Evolutionary conservation across 495 filamentous ascomycete species (phyloP), one percentile per base, ranked within the genome.

Genomic region (Lasiosphaeria ovina): DNA sequence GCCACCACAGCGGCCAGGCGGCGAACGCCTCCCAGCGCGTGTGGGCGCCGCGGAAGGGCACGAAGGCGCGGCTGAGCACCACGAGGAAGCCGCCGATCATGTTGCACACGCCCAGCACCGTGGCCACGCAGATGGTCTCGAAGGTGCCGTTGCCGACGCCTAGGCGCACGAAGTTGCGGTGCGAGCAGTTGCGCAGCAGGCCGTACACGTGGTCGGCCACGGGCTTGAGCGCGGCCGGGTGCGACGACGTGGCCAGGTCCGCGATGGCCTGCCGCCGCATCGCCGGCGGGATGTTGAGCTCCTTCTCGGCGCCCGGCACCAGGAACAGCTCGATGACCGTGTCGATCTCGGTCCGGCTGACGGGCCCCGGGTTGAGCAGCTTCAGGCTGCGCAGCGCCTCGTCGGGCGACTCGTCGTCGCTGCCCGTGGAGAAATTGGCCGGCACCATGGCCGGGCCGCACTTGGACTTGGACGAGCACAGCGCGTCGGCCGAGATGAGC

Each of bases 111-210:
- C 73, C 74, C 33, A 76, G 64, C 14, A 67, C 50, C 6, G 76
- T 77, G 3, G 76, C 76, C 6, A 76, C 69, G 69, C 74, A 76
- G 16, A 76, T 48, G 3, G 74, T 76, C 64, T 78, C 76, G 53
- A 76, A 76, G 14, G 76, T 78, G 40, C 76, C 74, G 63, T 78
- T 76, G 50, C 66, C 67, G 47, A 78, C 76, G 54, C 76, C 76
- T 10, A 78, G 73, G 50, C 76, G 73, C 24, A 81, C 76, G 60
- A 81, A 76, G 67, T 81, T 81, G 49, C 74, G 72, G 69, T 81
- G 79, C 49, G 77, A 78, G 68, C 79, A 82, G 64, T 77, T 76
- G 38, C 74, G 74, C 0, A 82, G 72, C 31, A 82, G 74, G 49
- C 75, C 68, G 58, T 76, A 76, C 44, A 70, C 70, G 61, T 77